Base-by-base conservation (phyloP, 2,329 filamentous ascomycete genomes). In the Beauveria caledonica region DNA sequence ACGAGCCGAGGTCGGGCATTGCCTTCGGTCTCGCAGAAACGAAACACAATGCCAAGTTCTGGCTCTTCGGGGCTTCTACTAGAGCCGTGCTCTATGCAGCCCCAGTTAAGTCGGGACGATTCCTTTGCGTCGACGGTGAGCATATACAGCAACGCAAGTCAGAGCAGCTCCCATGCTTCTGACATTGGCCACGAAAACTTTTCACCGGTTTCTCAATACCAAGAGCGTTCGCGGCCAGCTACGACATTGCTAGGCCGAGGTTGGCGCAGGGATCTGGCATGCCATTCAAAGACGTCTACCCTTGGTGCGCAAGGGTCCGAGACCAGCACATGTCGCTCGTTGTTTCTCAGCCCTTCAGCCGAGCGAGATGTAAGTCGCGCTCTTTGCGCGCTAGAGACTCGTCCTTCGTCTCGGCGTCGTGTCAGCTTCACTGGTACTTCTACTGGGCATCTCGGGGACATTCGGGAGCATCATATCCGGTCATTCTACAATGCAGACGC, bases 321-420 rank as follows among this genome's bases (percentile, higher is more conserved):
- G 5, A 39, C 27, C 10, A 60, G 58, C n/a, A 46, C 58, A n/a
- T 60, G 49, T 33, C 49, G 49, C 40, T 60, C 58, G 10, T 29
- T 60, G 10, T 60, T 60, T 39, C 58, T 60, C 42, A 60, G 58
- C 29, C 49, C 58, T 6, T 60, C 58, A 7, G 58, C 71, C 60
- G 77, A 80, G 62, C 70, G 73, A 59, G 76, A 80, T 11, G 71
- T 80, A 15, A 80, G 76, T 59, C 70, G 65, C 25, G 73, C 71
- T 8, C 71, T 79, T 21, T 71, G 70, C 29, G 68, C 67, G 21
- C 62, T 70, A 23, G 68, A 61, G 3, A 67, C 66, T 36, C 55
- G 68, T 9, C 58, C 64, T 44, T 68, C 64, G 25, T 62, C 67
- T 1, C 65, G 66, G 8, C 64, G 27, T 17, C 29, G 40, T 8